Base-by-base conservation (phyloP, 139 green algal species). In the Protoeuglena noctilucae region DNA sequence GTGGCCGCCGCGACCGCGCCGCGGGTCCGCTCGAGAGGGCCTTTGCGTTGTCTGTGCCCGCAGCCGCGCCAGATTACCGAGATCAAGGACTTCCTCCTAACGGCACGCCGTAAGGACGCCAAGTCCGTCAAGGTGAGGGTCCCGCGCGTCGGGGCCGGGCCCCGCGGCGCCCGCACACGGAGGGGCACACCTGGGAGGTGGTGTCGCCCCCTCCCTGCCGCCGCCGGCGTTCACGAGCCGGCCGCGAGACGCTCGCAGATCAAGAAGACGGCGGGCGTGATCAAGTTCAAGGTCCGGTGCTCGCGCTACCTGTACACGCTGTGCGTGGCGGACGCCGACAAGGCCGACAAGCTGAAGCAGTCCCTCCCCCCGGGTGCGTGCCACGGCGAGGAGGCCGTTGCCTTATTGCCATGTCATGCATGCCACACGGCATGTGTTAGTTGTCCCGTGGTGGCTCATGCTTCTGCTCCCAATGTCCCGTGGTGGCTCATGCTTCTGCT, bases 51-150 rank as follows among this genome's bases (percentile, higher is more conserved):
- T n/a, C n/a, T n/a, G n/a, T n/a, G n/a, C 27, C 25, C 40, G 62
- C 88, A 98, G 91, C 91, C 91, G 41, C 88, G 86, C 72, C 82
- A 97, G 62, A 98, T 99, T 60, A 73, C 80, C 48, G 92, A 99
- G 67, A 99, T 98, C 71, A 99, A 99, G 89, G 88, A 99, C 60
- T 99, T 99, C 78, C 78, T 99, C 39, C 76, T 98, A 60, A 96
- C 85, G 41, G 92, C 92, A 14, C 69, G 92, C 52, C 75, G 92
- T 30, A 96, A 96, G 71, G 92, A 99, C 69, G 92, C 92, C 22
- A 65, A 71, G 58, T 92, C 77, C 21, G 86, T 94, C 7, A 89
- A 88, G 77, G n/a, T n/a, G n/a, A n/a, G n/a, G n/a, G n/a, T n/a
- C n/a, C n/a, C n/a, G n/a, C 18, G 40, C 18, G 40, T 48, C 19